Conservation (phyloP, 2,329 filamentous ascomycete genomes). For the Metarhizium robertsii region DNA sequence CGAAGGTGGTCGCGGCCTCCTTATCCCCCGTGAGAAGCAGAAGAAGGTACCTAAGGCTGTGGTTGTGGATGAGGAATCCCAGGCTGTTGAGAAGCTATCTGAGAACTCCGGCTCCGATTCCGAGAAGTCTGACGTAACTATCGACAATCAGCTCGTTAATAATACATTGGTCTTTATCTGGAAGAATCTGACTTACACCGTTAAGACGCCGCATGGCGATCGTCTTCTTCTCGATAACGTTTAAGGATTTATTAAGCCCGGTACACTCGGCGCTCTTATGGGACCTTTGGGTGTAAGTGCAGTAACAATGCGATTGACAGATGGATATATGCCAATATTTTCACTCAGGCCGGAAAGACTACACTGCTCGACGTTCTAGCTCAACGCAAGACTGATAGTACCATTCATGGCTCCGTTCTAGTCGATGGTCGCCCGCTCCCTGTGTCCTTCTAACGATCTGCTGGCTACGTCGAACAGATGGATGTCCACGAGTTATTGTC, state of each 20-base stretch:
- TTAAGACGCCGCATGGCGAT: slow-evolving; percentile 51
- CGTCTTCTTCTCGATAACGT: slow-evolving; percentile 68
- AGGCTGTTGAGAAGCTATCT: neutral
- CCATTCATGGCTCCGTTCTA: slow-evolving; percentile 64
- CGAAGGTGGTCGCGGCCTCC: slow-evolving; percentile 42
- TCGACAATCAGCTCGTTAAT: slow-evolving; percentile 36
- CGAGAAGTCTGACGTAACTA: slow-evolving; percentile 4
- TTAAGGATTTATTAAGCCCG: slow-evolving; percentile 75
- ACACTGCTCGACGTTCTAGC: slow-evolving; percentile 77
- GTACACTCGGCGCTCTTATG: slow-evolving; percentile 72
- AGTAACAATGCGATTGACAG: neutral
- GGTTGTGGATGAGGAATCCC: neutral
- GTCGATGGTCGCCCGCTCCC: slow-evolving; percentile 66
- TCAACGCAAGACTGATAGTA: slow-evolving; percentile 68
- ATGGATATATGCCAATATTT: neutral
- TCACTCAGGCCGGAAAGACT: slow-evolving; percentile 58
- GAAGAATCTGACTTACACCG: slow-evolving; percentile 62
- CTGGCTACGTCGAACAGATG: slow-evolving; percentile 73
- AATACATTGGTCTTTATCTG: slow-evolving; percentile 66
- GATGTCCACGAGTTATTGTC: slow-evolving; percentile 66
- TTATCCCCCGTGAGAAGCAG: slow-evolving; percentile 52
- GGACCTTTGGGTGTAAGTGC: slow-evolving; percentile 55
- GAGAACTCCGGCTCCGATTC: slow-evolving; percentile 1
- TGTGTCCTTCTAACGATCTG: slow-evolving; percentile 67
- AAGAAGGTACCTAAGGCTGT: neutral